Evolutionary conservation across 805 yeast genomes (phyloP), one percentile per base, ranked within the genome.

Genomic region (Saturnispora quitensis): DNA sequence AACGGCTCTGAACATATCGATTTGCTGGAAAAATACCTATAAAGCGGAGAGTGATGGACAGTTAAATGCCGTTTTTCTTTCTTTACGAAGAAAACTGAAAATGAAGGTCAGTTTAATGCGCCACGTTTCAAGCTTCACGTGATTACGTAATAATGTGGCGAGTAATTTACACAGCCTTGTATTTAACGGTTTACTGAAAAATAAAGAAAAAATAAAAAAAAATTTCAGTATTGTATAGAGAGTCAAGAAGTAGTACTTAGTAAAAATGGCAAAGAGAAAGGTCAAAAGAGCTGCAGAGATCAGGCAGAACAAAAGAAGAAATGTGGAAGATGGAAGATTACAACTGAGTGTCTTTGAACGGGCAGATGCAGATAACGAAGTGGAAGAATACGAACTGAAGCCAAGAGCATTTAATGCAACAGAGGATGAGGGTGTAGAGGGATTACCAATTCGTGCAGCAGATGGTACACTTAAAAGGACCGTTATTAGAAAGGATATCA

Each of bases 391-490:
- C 60, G 98, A 90, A 63, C 67, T 73, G 57, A 68, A 64, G 51
- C 95, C 97, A 1, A 76, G 98, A 65, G 60, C 66, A 3, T 67
- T 80, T 56, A 68, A 68, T 18, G 66, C 71, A 12, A 68, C 68
- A 10, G 74, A 72, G 5, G 72, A 70, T 4, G 73, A 71, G 4
- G 48, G 66, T 47, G 74, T 76, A 5, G 96, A 86, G 62, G 83
- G 85, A 10, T 73, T 91, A 51, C 98, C 98, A 0, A 86, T 90
- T 50, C 86, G 84, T 60, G 71, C 74, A 4, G 73, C 75, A 15
- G 87, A 81, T 55, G 97, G 96, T 50, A 75, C 72, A 49, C 72
- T 91, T n/a, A 79, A 83, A 66, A 74, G 95, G 60, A 86, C 82
- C 6, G 63, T 79, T 56, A 72, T 69, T 59, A 71, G 66, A 53